These are phyloP conservation scores for Tolypocladium ovalisporum DNA, from an alignment of 2,329 filamentous ascomycete species.

Conservation along the genomic window DNA sequence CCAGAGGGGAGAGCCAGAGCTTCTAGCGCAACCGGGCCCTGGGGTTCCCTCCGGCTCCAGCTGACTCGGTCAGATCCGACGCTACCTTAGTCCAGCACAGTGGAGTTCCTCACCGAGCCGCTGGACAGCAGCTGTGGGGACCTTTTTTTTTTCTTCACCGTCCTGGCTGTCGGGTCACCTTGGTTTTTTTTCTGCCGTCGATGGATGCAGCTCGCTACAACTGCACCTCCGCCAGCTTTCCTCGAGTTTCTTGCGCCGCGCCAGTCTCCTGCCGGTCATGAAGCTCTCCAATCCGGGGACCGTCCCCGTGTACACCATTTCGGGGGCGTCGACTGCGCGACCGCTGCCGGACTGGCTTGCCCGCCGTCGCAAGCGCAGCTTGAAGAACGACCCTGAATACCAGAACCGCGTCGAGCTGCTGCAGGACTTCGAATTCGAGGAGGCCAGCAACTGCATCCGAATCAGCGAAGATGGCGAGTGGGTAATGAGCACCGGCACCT, in stretches of 20 bases:
- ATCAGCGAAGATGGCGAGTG: conserved; percentile 94
- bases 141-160: neutral
- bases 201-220: neutral
- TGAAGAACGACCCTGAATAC: conserved; percentile 89
- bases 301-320: conserved; percentile 89
- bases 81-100: neutral
- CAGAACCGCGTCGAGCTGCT: conserved; percentile 88
- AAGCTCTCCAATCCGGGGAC: conserved; percentile 73
- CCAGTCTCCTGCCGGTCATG: conserved; percentile 34
- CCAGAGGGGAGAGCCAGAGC: neutral
- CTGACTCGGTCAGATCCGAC: conserved; percentile 5
- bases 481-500: conserved; percentile 86
- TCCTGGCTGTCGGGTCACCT: neutral
- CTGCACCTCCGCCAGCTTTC: neutral
- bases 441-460: conserved; percentile 82
- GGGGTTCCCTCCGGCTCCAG: neutral
- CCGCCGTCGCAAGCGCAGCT: conserved; percentile 74
- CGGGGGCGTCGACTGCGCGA: conserved; percentile 76
- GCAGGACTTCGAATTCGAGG: conserved; percentile 96
- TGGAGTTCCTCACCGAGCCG: conserved; percentile 2
- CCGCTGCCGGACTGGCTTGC: conserved; percentile 94
- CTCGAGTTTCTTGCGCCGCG: neutral
- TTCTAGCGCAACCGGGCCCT: neutral
- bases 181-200: conserved; percentile 1
- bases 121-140: neutral